phyloP scores from a whole-genome alignment of 371 early-diverging fungal genomes.

The Parasitella parasitica region DNA sequence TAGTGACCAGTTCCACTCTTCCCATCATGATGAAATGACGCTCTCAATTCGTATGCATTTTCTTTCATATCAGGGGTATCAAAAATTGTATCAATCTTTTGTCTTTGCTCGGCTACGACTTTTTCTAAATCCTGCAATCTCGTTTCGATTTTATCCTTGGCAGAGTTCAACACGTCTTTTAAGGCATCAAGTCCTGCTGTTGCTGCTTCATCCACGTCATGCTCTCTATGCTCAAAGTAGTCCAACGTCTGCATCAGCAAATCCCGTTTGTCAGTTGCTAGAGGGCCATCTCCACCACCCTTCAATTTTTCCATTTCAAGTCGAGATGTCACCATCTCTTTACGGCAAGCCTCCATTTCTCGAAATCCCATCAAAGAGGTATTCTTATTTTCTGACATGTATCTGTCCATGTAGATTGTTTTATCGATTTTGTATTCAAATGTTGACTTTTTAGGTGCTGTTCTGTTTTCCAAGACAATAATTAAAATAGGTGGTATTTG shows the following conservation, averaged over 20 bases:
- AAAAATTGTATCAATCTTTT: neutral
- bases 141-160: slow-evolving; percentile 1
- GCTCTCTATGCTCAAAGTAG: slow-evolving; percentile 18
- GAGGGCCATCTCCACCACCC: neutral
- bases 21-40: slow-evolving; percentile 42
- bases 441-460: neutral
- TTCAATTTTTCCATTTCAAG: slow-evolving; percentile 11
- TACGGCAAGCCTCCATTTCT: slow-evolving; percentile 23
- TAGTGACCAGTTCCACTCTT: slow-evolving; percentile 43
- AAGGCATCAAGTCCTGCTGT: neutral
- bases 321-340: slow-evolving; percentile 16
- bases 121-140: neutral
- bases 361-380: slow-evolving; percentile 21
- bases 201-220: neutral
- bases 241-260: slow-evolving; percentile 15
- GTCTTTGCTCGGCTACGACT: neutral
- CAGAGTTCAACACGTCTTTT: neutral
- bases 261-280: slow-evolving; percentile 16
- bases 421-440: slow-evolving; percentile 25
- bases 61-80: slow-evolving; percentile 23
- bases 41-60: slow-evolving; percentile 33
- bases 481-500: slow-evolving; percentile 38
- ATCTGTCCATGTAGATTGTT: slow-evolving; percentile 45
- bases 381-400: slow-evolving; percentile 33
- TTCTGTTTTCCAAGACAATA: slow-evolving; percentile 29